Base-by-base conservation (phyloP, 176 grass and related monocot genomes). In the Lolium perenne region DNA sequence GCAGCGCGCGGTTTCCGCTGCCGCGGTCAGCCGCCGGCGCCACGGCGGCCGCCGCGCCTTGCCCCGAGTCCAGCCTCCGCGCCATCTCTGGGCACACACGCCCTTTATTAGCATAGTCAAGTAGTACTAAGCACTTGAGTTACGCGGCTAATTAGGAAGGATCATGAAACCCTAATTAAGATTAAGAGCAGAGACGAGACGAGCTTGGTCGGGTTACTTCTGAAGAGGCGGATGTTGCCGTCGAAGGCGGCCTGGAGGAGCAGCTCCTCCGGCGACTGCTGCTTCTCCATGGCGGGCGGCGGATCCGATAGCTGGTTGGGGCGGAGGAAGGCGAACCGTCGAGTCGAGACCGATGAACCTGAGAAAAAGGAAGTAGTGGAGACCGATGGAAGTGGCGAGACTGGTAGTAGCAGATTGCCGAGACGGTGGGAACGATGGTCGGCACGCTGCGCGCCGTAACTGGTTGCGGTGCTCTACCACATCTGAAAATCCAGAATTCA, bases 221-320 rank as follows among this genome's bases (percentile, higher is more conserved):
- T 72, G 20, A 72, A 20, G 16, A 72, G 70, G 70, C 10, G 70
- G 70, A 72, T 41, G 70, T 72, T 72, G 40, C 70, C 70, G 20
- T 72, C 70, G 10, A 72, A 72, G 20, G 70, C n/a, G 70, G 41
- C 70, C 41, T 22, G 41, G 70, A 72, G 70, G 20, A 72, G 70
- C 20, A 47, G 7, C 70, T 1, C 2, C 70, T 72, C 20, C 70
- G 32, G 32, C 32, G 41, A 6, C 41, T 72, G 20, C 70, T 72
- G 20, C 68, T 71, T 45, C 69, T 72, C 41, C 70, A 72, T 47
- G 35, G 70, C 9, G 41, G 0, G 46, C 46, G 46, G 41, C 40
- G 10, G 69, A 65, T 65, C 11, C 12, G 12, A 12, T 64, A 5
- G 61, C 15, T 64, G 11, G 61, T 9, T 43, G 8, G 0, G 62